These are phyloP conservation scores for Solanum piurae DNA, from an alignment of 257 asterid genomes.

Conservation along the genomic window DNA sequence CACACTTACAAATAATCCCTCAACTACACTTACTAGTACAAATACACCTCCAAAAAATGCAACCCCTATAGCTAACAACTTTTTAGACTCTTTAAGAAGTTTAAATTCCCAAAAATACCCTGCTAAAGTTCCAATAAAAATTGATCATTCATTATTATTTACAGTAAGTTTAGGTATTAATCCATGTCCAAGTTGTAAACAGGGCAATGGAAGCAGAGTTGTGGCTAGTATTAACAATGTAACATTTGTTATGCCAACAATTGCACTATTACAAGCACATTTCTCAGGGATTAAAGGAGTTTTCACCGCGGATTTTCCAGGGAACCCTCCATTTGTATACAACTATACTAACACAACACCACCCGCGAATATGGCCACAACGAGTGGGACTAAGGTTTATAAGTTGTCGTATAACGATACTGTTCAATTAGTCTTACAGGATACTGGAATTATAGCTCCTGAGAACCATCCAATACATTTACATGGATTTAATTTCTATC, in stretches of 20 bases:
- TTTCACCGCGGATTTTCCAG: conserved; percentile 85
- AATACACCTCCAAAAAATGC: conserved; percentile 48
- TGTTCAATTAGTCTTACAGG: conserved; percentile 77
- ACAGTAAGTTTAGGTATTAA: conserved; percentile 66
- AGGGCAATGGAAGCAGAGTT: conserved; percentile 63
- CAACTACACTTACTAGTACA: conserved; percentile 29
- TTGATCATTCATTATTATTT: conserved; percentile 63
- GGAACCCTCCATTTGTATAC: conserved; percentile 40
- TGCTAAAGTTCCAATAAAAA: conserved; percentile 51
- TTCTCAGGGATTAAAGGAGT: conserved; percentile 46
- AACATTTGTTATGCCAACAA: conserved; percentile 79
- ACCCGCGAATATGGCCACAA: conserved; percentile 38
- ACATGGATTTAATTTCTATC: conserved; percentile 86
- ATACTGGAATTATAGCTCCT: conserved; percentile 64
- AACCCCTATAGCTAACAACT: conserved; percentile 58
- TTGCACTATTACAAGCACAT: conserved; percentile 69
- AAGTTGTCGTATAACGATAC: conserved; percentile 44
- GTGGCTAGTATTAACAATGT: conserved; percentile 76
- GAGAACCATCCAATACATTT: conserved; percentile 87
- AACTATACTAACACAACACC: conserved; percentile 56
- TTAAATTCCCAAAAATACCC: conserved; percentile 57
- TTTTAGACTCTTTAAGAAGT: conserved; percentile 42
- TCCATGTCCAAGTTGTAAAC: conserved; percentile 64
- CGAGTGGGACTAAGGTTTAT: conserved; percentile 59
- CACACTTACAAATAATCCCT: conserved; percentile 27